A percentile compares a stretch with the other conserved stretches of the same genome.
These are phyloP conservation scores for Dendrobium nobile DNA, from an alignment of 106 monocot genomes.

Conservation along the genomic window DNA sequence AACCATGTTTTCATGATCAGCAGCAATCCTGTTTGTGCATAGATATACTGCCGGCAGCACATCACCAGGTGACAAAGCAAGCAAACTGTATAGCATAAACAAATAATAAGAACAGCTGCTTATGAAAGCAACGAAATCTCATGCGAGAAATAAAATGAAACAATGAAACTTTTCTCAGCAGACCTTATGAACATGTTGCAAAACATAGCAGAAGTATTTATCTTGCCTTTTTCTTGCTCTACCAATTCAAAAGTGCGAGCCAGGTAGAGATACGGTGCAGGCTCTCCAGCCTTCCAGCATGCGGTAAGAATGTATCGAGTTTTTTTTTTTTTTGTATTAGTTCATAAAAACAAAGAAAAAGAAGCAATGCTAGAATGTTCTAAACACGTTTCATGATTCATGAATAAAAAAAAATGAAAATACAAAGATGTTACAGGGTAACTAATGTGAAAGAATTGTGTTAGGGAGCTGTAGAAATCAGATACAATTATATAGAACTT, in stretches of 20 bases:
- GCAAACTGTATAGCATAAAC: slow-evolving; percentile 48
- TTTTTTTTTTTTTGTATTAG: no score
- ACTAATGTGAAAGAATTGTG: no score
- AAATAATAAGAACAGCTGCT: neutral
- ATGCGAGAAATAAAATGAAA: slow-evolving; percentile 2
- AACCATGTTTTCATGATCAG: slow-evolving; percentile 91
- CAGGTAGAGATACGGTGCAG: slow-evolving; percentile 88
- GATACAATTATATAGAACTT: no score
- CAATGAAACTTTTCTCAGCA: slow-evolving; percentile 4
- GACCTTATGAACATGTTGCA: slow-evolving; percentile 99
- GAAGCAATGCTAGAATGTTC: no score
- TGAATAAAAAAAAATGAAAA: no score
- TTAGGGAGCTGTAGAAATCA: no score
- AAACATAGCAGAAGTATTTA: slow-evolving; percentile 68
- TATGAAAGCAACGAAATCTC: slow-evolving; percentile 2
- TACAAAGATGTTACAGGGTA: no score
- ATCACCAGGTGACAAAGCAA: slow-evolving; percentile 86
- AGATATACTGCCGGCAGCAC: slow-evolving; percentile 86
- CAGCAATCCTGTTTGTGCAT: slow-evolving; percentile 84
- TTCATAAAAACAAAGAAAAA: no score
- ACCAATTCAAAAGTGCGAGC: slow-evolving; percentile 81
- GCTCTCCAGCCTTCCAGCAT: slow-evolving; percentile 79
- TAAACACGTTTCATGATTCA: no score
- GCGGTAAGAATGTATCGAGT: no score
- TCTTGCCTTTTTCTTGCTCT: slow-evolving; percentile 85